Base-by-base conservation (phyloP, 208 protist species). In the Wallacemonas sp. region DNA sequence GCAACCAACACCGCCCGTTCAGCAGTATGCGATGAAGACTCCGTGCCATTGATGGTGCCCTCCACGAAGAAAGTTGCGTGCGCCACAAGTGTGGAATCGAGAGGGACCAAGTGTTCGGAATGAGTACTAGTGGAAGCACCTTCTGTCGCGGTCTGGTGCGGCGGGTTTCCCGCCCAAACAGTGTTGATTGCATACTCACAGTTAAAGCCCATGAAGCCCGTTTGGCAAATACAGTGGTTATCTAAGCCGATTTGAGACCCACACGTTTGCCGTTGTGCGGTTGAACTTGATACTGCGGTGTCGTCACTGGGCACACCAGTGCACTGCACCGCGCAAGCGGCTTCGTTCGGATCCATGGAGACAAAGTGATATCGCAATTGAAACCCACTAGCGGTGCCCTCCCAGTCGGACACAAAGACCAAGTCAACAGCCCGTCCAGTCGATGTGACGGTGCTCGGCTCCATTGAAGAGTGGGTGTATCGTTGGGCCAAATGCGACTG, bases 341-440 rank as follows among this genome's bases (percentile, higher is more conserved):
- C 2, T 14, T 26, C n/a, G n/a, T n/a, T n/a, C 30, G 15, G 19
- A 2, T 12, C 26, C 28, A n/a, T 17, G n/a, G 61, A 49, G 17
- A 70, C 73, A 69, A 91, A 88, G n/a, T 45, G 65, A 62, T 92
- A 92, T 30, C 62, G 77, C 8, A 91, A 46, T 21, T 82, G 34
- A 75, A 95, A 92, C 5, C 85, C 83, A 9, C 67, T 34, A 0
- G 47, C 34, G 9, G 46, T 28, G 17, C 64, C 70, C 4, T 70
- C 77, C 81, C 83, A 91, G 65, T 80, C 72, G 1, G 84, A 90
- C 12, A 62, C 21, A 56, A 94, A 91, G 15, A 79, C 61, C 17
- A 91, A 44, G n/a, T 76, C 38, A 27, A 91, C 26, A 26, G 27
- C 60, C 26, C 62, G 59, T 2, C 60, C 61, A 1, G 53, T 61